Conservation (phyloP, 257 asterid genomes). For the Plantago elongata region DNA sequence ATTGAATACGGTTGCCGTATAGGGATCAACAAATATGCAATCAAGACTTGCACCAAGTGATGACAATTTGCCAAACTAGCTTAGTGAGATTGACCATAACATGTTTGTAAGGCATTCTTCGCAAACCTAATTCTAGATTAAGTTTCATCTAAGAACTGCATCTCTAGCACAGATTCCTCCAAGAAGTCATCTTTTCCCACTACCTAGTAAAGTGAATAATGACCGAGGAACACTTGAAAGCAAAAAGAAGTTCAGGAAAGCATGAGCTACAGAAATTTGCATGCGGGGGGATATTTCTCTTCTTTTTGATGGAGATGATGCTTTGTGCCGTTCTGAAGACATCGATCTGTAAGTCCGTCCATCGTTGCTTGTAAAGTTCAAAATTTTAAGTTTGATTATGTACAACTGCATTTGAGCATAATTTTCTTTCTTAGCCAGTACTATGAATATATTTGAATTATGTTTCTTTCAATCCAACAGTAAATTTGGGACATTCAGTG, state of each 20-base stretch:
- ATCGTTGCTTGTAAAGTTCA: neutral
- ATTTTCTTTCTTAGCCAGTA: neutral
- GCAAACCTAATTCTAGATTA: neutral
- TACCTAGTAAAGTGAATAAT: constrained; percentile 1
- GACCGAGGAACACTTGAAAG: constrained; percentile 23
- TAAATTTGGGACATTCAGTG: constrained; percentile 11
- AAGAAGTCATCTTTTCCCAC: no score
- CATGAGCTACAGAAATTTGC: constrained; percentile 35
- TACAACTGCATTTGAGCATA: neutral
- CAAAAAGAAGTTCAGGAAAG: constrained; percentile 32
- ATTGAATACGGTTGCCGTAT: neutral
- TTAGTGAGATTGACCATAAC: neutral
- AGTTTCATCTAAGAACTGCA: neutral
- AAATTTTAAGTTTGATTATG: neutral
- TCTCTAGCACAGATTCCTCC: neutral
- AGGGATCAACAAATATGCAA: neutral
- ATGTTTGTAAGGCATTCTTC: neutral
- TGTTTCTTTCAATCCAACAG: constrained; percentile 5
- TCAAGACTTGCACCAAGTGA: neutral
- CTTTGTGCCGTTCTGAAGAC: constrained; percentile 29
- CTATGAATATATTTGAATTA: neutral
- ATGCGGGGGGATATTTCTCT: constrained; percentile 23
- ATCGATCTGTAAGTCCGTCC: constrained; percentile 27
- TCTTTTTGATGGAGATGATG: constrained; percentile 25
- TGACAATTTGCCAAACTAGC: neutral